phyloP scores from a whole-genome alignment of 306 rosid genomes.

The Citrullus colocynthis region DNA sequence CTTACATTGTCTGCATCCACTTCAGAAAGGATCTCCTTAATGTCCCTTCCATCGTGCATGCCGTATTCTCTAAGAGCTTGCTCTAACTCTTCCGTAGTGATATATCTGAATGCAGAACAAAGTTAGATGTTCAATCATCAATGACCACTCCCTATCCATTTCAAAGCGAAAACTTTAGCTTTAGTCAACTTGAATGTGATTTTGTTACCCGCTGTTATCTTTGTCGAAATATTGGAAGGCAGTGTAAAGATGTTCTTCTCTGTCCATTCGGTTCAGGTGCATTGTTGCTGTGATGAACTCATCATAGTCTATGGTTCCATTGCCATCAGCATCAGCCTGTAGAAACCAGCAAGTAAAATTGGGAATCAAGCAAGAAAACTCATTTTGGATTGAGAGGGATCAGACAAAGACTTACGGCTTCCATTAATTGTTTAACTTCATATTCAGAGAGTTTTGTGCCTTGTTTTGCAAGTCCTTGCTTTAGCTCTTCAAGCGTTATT shows the following conservation, averaged over 20 bases:
- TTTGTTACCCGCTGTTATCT: conserved; percentile 84
- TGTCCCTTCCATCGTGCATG: conserved; percentile 88
- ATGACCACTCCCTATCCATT: not conserved
- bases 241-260: conserved; percentile 91
- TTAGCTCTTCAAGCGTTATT: conserved; percentile 92
- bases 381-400: not conserved
- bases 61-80: conserved; percentile 76
- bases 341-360: not conserved
- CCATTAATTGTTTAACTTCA: conserved; percentile 86
- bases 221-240: conserved; percentile 94
- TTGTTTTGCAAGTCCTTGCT: conserved; percentile 89
- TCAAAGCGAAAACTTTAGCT: not conserved
- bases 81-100: conserved; percentile 81
- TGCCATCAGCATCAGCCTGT: conserved; percentile 98
- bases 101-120: conserved; percentile 32
- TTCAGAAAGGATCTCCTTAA: conserved; percentile 66
- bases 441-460: conserved; percentile 75
- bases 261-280: conserved; percentile 89
- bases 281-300: conserved; percentile 96
- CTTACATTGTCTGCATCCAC: conserved; percentile 82
- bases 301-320: conserved; percentile 86
- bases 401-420: conserved; percentile 50
- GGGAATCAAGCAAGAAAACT: not conserved
- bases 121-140: not conserved
- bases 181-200: not conserved